Evolutionary conservation across 176 grass and related monocot genomes (phyloP), one percentile per base, ranked within the genome.

Genomic region (Elymus sibiricus): DNA sequence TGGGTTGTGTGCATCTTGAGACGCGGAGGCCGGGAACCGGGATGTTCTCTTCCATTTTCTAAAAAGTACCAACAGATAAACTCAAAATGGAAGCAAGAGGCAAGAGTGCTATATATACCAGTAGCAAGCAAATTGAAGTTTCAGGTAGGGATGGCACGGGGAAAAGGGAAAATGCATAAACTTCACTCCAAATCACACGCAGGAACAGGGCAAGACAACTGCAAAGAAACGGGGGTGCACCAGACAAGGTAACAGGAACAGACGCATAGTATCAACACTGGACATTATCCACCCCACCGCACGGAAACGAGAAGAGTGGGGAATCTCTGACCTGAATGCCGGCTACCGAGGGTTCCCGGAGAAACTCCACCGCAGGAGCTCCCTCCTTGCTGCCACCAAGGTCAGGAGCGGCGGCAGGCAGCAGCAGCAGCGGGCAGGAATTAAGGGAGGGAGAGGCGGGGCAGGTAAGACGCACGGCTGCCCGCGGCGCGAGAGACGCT

Each of bases 261-360:
- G n/a, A 16, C 40, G 42, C 11, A 21, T 4, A 59, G 4, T 8
- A 9, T 21, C 28, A 62, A 19, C 34, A 2, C 15, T 17, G 2
- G 1, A 51, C 2, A 51, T 6, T 51, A 51, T 17, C 47, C 51
- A 67, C 27, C 32, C 47, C 51, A 67, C 27, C 32, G 15, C 9
- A 60, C 37, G 12, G 28, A 14, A 22, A 42, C 14, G 21, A 31
- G 4, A 6, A 27, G 55, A 37, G 35, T 37, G 35, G 35, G 35
- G 35, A 62, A 42, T 14, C 28, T 32, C 42, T 79, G 38, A 90
- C 79, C 79, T 90, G 40, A 71, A 42, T 9, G 78, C 39, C 37
- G 64, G 21, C 35, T 16, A 73, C 47, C 35, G 16, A 11, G 73
- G 73, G 26, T 29, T 75, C 39, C 15, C 25, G 3, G 46, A 76